These are phyloP conservation scores for Kingdonia uniflora DNA, from an alignment of 164 flowering plant genomes.

Conservation along the genomic window DNA sequence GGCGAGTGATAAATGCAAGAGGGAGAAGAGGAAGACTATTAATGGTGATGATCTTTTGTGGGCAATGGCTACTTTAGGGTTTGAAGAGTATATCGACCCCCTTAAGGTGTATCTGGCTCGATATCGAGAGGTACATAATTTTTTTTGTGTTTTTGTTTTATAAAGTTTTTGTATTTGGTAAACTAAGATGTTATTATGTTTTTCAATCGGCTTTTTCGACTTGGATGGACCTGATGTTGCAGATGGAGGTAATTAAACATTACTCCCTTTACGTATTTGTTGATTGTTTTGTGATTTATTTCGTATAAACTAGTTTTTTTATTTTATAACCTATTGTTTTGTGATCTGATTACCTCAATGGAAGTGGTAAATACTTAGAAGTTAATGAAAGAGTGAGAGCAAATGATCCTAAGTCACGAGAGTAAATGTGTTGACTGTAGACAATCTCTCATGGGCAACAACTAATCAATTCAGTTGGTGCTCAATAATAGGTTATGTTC, in stretches of 20 bases:
- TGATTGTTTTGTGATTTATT: too few species aligned
- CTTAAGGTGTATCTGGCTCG: slow-evolving; percentile 46
- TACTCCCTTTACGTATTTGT: background rate
- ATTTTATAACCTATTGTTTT: too few species aligned
- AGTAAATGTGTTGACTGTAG: too few species aligned
- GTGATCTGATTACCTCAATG: too few species aligned
- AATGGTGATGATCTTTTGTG: slow-evolving; percentile 71
- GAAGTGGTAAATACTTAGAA: too few species aligned
- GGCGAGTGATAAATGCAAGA: slow-evolving; percentile 72
- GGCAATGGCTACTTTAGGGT: slow-evolving; percentile 71
- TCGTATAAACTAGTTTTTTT: too few species aligned
- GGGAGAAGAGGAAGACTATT: slow-evolving; percentile 67
- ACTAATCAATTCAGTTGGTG: too few species aligned
- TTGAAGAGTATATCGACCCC: slow-evolving; percentile 66
- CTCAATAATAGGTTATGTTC: too few species aligned
- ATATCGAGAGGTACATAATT: slow-evolving; percentile 47
- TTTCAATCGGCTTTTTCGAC: background rate
- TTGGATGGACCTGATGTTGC: slow-evolving; percentile 8
- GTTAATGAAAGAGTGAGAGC: too few species aligned
- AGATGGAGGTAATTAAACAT: slow-evolving; percentile 22
- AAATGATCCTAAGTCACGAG: too few species aligned
- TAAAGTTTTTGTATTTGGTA: background rate
- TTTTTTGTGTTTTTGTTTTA: background rate
- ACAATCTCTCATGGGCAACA: too few species aligned
- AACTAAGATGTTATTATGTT: background rate